phyloP scores from a whole-genome alignment of 1,284 basidiomycete species.

The Vanrija pseudolonga region DNA sequence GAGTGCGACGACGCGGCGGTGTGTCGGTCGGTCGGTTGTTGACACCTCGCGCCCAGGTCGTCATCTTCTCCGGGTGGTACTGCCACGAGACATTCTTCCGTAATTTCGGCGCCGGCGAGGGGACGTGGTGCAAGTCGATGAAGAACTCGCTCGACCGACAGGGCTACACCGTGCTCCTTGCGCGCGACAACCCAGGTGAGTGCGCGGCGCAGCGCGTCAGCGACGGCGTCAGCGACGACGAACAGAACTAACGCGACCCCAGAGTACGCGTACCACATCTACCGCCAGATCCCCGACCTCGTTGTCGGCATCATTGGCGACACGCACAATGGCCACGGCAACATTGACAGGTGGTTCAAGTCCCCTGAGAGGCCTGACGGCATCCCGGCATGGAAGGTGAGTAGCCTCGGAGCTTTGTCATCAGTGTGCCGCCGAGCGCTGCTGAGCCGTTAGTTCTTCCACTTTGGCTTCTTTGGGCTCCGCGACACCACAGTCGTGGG shows the following conservation, averaged over 20 bases:
- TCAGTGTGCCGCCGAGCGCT: neutral
- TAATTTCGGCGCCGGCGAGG: neutral
- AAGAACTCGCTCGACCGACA: neutral
- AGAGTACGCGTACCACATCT: neutral
- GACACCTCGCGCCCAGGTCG: neutral
- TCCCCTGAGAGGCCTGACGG: neutral
- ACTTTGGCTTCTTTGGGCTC: constrained; percentile 1
- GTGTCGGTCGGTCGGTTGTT: no score
- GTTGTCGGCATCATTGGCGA: neutral
- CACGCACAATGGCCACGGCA: neutral
- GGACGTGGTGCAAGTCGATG: neutral
- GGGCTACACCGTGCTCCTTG: neutral
- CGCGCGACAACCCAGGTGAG: neutral
- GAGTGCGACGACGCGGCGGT: neutral
- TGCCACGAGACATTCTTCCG: neutral
- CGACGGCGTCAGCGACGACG: no score
- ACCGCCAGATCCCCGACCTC: neutral
- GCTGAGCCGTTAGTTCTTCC: constrained; percentile 2
- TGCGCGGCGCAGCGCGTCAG: neutral
- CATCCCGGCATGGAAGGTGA: neutral
- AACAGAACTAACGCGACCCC: neutral
- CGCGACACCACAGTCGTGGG: neutral
- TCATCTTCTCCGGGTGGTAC: neutral
- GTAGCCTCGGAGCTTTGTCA: neutral
- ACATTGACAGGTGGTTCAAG: neutral